Evolutionary conservation across 78 protist genomes (phyloP).

Genomic region (Salpingoeca rosetta): DNA sequence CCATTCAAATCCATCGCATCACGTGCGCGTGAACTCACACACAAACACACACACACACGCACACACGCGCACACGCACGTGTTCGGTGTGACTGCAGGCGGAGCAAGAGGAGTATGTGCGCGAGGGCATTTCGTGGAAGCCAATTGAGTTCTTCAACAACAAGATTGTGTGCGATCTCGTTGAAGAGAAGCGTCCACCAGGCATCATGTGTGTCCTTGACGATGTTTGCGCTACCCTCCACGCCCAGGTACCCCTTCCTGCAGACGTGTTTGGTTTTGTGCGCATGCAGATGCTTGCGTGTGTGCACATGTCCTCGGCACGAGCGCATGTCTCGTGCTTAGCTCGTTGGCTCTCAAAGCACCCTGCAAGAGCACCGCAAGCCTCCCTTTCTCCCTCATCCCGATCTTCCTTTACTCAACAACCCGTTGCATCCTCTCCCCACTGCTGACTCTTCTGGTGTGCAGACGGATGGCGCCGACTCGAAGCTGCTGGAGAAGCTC

Average conservation of each 20-base stretch:
- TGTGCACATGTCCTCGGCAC: too few species aligned
- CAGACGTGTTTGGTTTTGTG: too few species aligned
- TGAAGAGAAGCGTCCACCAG: conserved; percentile 62
- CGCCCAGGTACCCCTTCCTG: conserved; percentile 51
- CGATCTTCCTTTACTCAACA: too few species aligned
- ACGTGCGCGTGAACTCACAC: background rate
- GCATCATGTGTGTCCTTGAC: conserved; percentile 78
- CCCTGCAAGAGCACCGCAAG: too few species aligned
- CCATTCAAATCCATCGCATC: background rate
- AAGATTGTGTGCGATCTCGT: conserved; percentile 75
- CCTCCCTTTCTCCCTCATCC: too few species aligned
- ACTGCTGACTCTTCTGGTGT: too few species aligned
- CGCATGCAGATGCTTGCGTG: too few species aligned
- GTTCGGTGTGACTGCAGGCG: too few species aligned
- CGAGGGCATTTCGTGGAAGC: conserved; percentile 87
- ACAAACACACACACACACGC: conserved; percentile 55
- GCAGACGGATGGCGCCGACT: background rate
- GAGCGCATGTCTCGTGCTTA: too few species aligned
- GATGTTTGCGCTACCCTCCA: conserved; percentile 74
- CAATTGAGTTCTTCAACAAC: conserved; percentile 78
- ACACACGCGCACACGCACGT: conserved; percentile 47
- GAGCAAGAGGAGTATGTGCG: conserved; percentile 72
- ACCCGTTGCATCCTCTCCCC: too few species aligned
- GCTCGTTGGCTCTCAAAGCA: too few species aligned
- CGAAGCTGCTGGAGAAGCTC: background rate